Percentiles rank a stretch among this genome's conserved stretches.
Evolutionary conservation across 1,284 basidiomycete genomes (phyloP).

Genomic region (Spongispora temasekensis): DNA sequence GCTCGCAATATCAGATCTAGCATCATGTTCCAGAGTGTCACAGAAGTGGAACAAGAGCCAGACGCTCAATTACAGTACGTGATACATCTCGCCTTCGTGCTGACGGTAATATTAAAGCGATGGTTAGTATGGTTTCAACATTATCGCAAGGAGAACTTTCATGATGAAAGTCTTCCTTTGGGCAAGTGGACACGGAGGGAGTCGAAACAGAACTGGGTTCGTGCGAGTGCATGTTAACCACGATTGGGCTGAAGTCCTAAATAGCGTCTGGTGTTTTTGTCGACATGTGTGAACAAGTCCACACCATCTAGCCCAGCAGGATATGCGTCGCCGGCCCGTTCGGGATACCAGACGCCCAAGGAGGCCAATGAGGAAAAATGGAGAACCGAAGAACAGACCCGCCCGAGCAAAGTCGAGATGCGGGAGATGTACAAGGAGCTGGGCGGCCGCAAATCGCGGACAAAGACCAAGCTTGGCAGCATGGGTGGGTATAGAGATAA

Average conservation of each 20-base stretch:
- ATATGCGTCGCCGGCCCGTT: constrained; percentile 53
- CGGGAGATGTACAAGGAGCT: constrained; percentile 88
- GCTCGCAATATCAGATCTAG: constrained; percentile 68
- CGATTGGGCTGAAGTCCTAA: not conserved
- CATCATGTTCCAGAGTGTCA: constrained; percentile 76
- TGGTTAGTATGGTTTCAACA: constrained; percentile 88
- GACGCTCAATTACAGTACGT: constrained; percentile 85
- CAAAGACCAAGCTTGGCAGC: constrained; percentile 63
- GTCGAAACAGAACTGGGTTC: constrained; percentile 83
- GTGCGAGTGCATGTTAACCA: constrained; percentile 18
- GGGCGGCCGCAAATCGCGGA: constrained; percentile 79
- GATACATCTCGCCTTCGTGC: not conserved
- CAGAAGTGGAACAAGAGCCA: constrained; percentile 87
- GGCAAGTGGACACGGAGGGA: constrained; percentile 87
- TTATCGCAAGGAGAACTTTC: constrained; percentile 77
- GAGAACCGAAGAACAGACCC: constrained; percentile 55
- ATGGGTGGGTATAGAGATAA: constrained; percentile 59
- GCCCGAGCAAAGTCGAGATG: constrained; percentile 78
- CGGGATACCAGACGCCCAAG: constrained; percentile 77
- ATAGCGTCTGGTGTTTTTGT: constrained; percentile 62
- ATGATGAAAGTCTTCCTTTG: constrained; percentile 70
- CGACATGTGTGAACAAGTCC: constrained; percentile 48
- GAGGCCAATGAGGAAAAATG: constrained; percentile 77
- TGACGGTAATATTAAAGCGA: not conserved
- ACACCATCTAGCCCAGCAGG: constrained; percentile 44